Conservation (phyloP, 2,329 filamentous ascomycete species). For the Ampelomyces quisqualis region DNA sequence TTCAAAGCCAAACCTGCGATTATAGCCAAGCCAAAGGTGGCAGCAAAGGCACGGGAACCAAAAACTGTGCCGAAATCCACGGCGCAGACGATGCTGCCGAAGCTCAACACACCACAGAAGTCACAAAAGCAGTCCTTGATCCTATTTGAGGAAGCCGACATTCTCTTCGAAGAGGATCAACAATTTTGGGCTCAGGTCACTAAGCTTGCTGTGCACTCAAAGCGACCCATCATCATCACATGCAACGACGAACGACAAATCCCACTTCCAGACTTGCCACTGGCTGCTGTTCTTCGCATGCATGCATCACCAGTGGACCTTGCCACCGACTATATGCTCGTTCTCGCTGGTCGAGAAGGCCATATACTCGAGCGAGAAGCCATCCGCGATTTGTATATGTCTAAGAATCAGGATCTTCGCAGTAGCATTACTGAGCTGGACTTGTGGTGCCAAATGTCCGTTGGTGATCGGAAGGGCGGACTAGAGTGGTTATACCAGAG, state of each 20-base stretch:
- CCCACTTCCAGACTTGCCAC: slow-evolving; percentile 69
- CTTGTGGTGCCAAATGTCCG: slow-evolving; percentile 95
- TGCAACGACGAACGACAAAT: slow-evolving; percentile 90
- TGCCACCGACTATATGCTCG: slow-evolving; percentile 75
- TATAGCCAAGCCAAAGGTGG: slow-evolving; percentile 25
- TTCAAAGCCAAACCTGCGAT: slow-evolving; percentile 57
- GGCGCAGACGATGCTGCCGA: slow-evolving; percentile 25
- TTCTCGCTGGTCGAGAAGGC: slow-evolving; percentile 84
- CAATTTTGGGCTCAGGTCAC: slow-evolving; percentile 88
- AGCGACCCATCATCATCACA: slow-evolving; percentile 89
- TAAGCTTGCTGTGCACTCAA: slow-evolving; percentile 77
- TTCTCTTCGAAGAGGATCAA: slow-evolving; percentile 93
- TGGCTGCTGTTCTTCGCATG: slow-evolving; percentile 84
- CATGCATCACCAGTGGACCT: slow-evolving; percentile 64
- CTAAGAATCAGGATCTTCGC: slow-evolving; percentile 71
- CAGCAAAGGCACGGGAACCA: slow-evolving; percentile 12
- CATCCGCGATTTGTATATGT: slow-evolving; percentile 68
- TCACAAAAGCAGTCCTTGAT: slow-evolving; percentile 91
- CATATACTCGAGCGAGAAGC: slow-evolving; percentile 71
- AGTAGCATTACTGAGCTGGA: slow-evolving; percentile 81
- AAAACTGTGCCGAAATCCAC: slow-evolving; percentile 15
- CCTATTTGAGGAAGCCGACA: slow-evolving; percentile 87
- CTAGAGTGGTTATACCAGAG: slow-evolving; percentile 85
- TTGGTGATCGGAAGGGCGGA: slow-evolving; percentile 85
- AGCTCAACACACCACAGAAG: slow-evolving; percentile 34